Percentiles rank a stretch among this genome's conserved stretches.
Evolutionary conservation across 331 rosid species (phyloP).

Genomic region (Acacia pycnantha): DNA sequence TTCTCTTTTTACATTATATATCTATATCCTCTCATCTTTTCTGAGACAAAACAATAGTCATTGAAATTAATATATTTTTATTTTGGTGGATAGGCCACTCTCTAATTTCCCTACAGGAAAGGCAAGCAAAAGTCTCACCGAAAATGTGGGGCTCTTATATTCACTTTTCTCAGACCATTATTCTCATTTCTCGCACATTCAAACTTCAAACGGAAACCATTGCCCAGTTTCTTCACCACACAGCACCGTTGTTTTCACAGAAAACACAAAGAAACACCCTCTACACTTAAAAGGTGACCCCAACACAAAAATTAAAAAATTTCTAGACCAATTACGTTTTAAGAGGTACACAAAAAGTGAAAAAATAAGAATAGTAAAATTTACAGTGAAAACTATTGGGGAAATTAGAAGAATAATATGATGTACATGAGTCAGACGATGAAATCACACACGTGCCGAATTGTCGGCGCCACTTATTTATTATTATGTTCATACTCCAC

Average conservation of each 20-base stretch:
- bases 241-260: not conserved
- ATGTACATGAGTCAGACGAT: not conserved
- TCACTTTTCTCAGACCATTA: not conserved
- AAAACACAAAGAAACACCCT: not conserved
- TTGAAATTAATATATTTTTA: not conserved
- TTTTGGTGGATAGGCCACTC: conserved; percentile 26
- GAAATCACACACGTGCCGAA: conserved; percentile 16
- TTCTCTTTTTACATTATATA: too few species aligned
- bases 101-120: conserved; percentile 28
- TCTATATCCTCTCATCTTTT: not conserved
- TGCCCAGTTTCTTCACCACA: not conserved
- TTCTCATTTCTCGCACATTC: conserved; percentile 3
- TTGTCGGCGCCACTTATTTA: conserved; percentile 35
- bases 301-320: not conserved
- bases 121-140: conserved; percentile 25
- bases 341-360: not conserved
- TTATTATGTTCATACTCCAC: not conserved
- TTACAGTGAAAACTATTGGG: not conserved
- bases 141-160: conserved; percentile 21
- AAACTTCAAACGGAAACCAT: not conserved
- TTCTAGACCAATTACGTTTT: not conserved
- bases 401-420: not conserved
- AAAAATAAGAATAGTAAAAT: not conserved
- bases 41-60: not conserved
- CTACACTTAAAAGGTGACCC: not conserved